Evolutionary conservation across 1,139 yeast species (phyloP), one percentile per base, ranked within the genome.

Genomic region (Nakaseomyces delphensis): DNA sequence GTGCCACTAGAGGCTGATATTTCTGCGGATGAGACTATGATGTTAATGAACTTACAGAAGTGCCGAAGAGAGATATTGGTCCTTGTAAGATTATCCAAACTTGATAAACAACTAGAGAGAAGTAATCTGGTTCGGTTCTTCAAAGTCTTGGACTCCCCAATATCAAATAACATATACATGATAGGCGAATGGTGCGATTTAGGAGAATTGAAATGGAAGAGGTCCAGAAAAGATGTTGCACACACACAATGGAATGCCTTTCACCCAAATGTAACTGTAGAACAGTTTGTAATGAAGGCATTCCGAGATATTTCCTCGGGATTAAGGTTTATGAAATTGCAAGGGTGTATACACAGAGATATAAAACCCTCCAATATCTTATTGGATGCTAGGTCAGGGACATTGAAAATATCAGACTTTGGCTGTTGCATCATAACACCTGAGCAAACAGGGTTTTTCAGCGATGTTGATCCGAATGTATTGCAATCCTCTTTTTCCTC

Each of bases 361-460:
- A 79, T 91, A 52, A 91, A 91, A 59, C 97, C 97, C 1, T 91
- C 89, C 45, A 91, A 91, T 61, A 85, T 91, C 40, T 63, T 91
- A 44, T 63, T 89, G 10, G 91, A 85, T 57, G 47, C 52, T 1
- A 57, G 62, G 2, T 54, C 67, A 7, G 95, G 95, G 3, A 76
- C 79, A 52, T 84, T 87, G 43, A 89, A 89, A 62, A 68, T 91
- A 36, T 87, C 97, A 62, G 98, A 89, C 65, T 89, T 89, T 67
- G 98, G 98, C 16, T 52, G 59, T 43, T 46, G 59, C 42, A 37
- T 59, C n/a, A 31, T 59, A 3, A 25, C 39, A 5, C 63, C 64
- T 5, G 18, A 20, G 7, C 11, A 33, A 11, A 21, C 18, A 4
- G 10, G 9, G 4, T 33, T 20, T n/a, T 49, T 47, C 23, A 33